phyloP scores from a whole-genome alignment of 2,329 filamentous ascomycete genomes.

The Fusarium nurragi region DNA sequence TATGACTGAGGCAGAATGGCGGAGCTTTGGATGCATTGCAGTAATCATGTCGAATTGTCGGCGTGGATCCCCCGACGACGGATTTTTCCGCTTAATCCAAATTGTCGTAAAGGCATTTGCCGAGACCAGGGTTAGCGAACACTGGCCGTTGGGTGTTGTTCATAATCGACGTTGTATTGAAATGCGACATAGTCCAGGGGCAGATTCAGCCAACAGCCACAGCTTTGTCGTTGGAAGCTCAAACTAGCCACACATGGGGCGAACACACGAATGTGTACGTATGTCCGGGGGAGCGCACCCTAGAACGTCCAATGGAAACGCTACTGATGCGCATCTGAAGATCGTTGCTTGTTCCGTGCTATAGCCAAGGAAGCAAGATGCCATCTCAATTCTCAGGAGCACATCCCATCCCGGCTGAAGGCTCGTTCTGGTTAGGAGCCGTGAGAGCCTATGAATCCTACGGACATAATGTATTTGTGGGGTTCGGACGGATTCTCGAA shows the following conservation, averaged over 20 bases:
- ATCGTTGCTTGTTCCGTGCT: conserved; percentile 30
- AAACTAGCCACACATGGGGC: conserved; percentile 6
- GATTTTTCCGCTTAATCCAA: conserved; percentile 3
- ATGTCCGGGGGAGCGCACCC: neutral
- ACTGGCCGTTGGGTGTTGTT: conserved; percentile 1
- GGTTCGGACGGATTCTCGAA: neutral
- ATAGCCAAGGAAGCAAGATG: conserved; percentile 29
- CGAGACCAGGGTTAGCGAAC: conserved; percentile 22
- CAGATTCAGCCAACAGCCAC: neutral
- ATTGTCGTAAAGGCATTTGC: conserved; percentile 25
- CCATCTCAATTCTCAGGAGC: conserved; percentile 35
- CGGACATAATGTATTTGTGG: conserved; percentile 8
- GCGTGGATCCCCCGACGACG: conserved; percentile 20
- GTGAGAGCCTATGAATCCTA: conserved; percentile 8
- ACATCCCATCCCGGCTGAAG: conserved; percentile 39
- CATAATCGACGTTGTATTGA: conserved; percentile 4
- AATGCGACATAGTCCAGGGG: conserved; percentile 9
- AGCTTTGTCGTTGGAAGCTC: neutral
- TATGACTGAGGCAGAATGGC: conserved; percentile 13
- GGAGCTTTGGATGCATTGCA: conserved; percentile 11
- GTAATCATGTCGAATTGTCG: conserved; percentile 11
- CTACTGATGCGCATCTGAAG: conserved; percentile 12
- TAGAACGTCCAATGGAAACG: conserved; percentile 2
- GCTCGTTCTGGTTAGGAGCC: conserved; percentile 1
- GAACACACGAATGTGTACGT: neutral